These are phyloP conservation scores for Tolypocladium ovalisporum DNA, from an alignment of 2,329 filamentous ascomycete genomes.

Conservation along the genomic window DNA sequence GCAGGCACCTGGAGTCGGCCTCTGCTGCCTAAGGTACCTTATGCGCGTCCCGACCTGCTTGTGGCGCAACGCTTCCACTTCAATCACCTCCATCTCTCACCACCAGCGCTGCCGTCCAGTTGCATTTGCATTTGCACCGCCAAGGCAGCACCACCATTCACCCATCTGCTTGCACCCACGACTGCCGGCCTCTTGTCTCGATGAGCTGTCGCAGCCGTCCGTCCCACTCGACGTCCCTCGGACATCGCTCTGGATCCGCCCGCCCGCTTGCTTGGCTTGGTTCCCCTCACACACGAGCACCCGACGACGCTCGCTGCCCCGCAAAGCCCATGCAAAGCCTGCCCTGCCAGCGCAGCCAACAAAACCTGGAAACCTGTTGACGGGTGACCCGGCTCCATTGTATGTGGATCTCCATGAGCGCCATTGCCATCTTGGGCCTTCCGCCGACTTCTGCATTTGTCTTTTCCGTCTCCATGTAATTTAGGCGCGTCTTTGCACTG, in stretches of 20 bases:
- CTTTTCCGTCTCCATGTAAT: neutral
- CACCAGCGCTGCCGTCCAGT: neutral
- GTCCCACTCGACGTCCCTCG: neutral
- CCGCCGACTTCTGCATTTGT: neutral
- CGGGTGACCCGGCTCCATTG: neutral
- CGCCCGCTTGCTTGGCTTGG: too few species aligned
- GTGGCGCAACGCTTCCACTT: neutral
- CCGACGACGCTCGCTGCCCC: neutral
- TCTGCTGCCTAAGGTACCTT: too few species aligned
- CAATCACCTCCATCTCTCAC: neutral
- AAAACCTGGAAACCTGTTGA: neutral
- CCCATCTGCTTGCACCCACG: neutral
- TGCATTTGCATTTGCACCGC: too few species aligned
- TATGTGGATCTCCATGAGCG: neutral
- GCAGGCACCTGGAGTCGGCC: too few species aligned
- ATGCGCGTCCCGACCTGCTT: neutral
- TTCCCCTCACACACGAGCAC: neutral
- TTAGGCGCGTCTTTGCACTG: neutral
- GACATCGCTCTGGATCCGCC: neutral
- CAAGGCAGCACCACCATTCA: too few species aligned
- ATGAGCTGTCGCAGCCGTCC: neutral
- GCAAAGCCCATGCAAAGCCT: conserved; percentile 1
- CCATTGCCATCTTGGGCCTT: neutral
- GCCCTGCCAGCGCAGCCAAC: neutral
- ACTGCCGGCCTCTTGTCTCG: neutral